Evolutionary conservation across 495 filamentous ascomycete species (phyloP).

Genomic region (Trichocladium uniseriatum): DNA sequence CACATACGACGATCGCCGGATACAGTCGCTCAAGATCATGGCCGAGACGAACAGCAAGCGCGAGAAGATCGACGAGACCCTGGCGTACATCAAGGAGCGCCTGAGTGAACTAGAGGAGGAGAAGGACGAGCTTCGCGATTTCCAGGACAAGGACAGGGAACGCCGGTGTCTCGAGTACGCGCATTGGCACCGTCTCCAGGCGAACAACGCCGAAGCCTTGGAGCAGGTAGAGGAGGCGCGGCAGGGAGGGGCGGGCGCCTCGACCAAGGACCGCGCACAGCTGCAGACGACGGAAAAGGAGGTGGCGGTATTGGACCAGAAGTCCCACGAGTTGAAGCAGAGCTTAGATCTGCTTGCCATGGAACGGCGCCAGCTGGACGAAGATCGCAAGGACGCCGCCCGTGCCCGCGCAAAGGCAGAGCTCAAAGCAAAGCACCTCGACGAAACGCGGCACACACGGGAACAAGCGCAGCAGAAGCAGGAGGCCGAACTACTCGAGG

Average conservation of each 20-base stretch:
- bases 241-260: conserved; percentile 69
- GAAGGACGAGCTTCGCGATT: conserved; percentile 86
- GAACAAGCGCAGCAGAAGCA: conserved; percentile 60
- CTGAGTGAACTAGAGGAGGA: conserved; percentile 89
- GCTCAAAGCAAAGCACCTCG: conserved; percentile 68
- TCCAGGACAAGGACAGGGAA: conserved; percentile 91
- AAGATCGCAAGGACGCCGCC: conserved; percentile 74
- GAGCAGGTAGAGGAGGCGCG: conserved; percentile 76
- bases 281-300: conserved; percentile 76
- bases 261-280: conserved; percentile 67
- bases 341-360: conserved; percentile 77
- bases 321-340: conserved; percentile 69
- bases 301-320: conserved; percentile 63
- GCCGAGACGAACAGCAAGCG: conserved; percentile 91
- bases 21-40: conserved; percentile 95
- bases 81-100: conserved; percentile 84
- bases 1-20: conserved; percentile 84
- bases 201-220: conserved; percentile 62
- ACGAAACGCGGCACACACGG: conserved; percentile 69
- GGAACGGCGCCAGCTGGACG: conserved; percentile 82
- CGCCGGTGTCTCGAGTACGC: conserved; percentile 88
- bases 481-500: conserved; percentile 60
- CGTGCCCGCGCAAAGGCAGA: conserved; percentile 74
- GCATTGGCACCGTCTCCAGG: conserved; percentile 82
- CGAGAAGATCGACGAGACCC: conserved; percentile 82